Evolutionary conservation across 2,329 filamentous ascomycete species (phyloP).

Genomic region (Fusarium nodosum): DNA sequence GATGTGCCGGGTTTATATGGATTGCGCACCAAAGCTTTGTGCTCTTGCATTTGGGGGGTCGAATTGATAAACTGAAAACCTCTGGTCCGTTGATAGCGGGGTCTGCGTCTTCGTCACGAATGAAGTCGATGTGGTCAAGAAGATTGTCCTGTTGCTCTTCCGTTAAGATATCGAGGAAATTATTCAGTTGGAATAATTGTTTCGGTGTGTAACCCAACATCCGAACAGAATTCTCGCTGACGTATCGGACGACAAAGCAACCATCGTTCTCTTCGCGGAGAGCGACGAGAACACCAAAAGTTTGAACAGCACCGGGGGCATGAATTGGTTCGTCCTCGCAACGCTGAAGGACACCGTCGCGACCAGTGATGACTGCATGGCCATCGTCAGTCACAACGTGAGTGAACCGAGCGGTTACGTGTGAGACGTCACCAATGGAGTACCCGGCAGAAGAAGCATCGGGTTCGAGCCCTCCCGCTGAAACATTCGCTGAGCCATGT

Average conservation of each 20-base stretch:
- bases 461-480: conserved; percentile 4
- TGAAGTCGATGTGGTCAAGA: conserved; percentile 88
- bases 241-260: conserved; percentile 77
- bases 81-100: conserved; percentile 83
- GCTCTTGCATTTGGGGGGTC: conserved; percentile 66
- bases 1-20: conserved; percentile 77
- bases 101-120: conserved; percentile 84
- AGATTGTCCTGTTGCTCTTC: conserved; percentile 88
- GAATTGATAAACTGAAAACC: conserved; percentile 83
- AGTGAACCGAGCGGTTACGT: conserved; percentile 81
- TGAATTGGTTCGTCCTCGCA: conserved; percentile 95
- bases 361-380: conserved; percentile 85
- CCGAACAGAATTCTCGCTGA: conserved; percentile 82
- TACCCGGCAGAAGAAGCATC: conserved; percentile 43
- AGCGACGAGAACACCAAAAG: conserved; percentile 82
- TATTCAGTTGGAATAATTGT: conserved; percentile 79
- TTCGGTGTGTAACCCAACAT: conserved; percentile 83
- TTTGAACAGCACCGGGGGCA: conserved; percentile 84
- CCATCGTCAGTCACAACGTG: conserved; percentile 82
- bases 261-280: conserved; percentile 78
- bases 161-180: conserved; percentile 85
- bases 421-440: conserved; percentile 54
- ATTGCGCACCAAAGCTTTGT: conserved; percentile 89
- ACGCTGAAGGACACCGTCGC: conserved; percentile 78
- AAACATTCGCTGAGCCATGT: background rate